A percentile compares a stretch with the other conserved stretches of the same genome.
phyloP scores from a whole-genome alignment of 345 rosid species.

The Populus ilicifolia region DNA sequence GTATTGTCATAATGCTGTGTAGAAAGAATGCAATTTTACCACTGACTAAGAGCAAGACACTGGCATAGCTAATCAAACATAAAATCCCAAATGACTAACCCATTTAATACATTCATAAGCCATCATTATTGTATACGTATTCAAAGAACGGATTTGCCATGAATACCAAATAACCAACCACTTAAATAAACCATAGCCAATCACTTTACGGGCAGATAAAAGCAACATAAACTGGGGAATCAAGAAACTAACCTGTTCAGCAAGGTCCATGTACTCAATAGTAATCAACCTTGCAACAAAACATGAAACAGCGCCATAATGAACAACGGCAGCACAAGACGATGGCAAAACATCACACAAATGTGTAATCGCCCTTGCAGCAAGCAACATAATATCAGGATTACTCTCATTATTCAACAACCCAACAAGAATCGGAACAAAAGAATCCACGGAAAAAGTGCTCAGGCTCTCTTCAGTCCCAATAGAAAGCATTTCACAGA shows the following conservation, averaged over 20 bases:
- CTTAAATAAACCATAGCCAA: neutral
- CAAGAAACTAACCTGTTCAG: conserved; percentile 73
- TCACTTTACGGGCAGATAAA: neutral
- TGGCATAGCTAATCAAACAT: neutral
- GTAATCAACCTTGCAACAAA: conserved; percentile 91
- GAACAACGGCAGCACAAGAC: conserved; percentile 97
- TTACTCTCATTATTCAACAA: conserved; percentile 89
- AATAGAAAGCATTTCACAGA: conserved; percentile 90
- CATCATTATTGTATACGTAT: neutral
- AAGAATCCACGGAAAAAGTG: conserved; percentile 93
- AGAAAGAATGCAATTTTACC: neutral
- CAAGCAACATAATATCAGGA: conserved; percentile 97
- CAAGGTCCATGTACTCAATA: conserved; percentile 98
- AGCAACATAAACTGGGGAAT: neutral
- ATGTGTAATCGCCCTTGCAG: conserved; percentile 96
- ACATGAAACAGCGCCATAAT: conserved; percentile 89
- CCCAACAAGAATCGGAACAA: conserved; percentile 93
- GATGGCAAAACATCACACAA: conserved; percentile 96
- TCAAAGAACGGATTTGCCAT: neutral
- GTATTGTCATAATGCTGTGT: neutral
- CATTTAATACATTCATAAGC: neutral
- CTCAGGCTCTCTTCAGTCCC: conserved; percentile 97
- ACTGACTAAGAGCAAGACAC: neutral
- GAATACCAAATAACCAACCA: neutral
- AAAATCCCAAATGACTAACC: neutral